phyloP scores from a whole-genome alignment of 179 eudicot genomes.

The Beta corolliflora region DNA sequence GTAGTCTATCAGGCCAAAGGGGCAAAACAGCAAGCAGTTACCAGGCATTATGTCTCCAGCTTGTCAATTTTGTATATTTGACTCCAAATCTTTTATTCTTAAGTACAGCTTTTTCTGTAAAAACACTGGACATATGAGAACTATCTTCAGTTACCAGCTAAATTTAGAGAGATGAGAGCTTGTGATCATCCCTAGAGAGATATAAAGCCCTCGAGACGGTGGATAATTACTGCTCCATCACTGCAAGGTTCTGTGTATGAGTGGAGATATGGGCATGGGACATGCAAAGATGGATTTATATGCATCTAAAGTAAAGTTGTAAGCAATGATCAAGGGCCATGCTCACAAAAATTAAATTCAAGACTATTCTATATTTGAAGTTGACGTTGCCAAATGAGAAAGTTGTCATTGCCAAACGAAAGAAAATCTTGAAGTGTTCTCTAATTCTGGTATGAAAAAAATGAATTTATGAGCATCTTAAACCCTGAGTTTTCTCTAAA shows the following conservation, averaged over 20 bases:
- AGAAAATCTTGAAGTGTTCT: neutral
- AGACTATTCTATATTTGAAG: neutral
- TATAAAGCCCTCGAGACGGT: neutral
- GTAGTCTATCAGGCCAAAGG: no score
- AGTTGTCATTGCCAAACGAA: no score
- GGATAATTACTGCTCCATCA: neutral
- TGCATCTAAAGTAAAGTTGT: neutral
- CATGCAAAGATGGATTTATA: neutral
- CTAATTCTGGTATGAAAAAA: neutral
- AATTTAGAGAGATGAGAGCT: neutral
- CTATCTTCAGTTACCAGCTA: neutral
- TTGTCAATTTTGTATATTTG: no score
- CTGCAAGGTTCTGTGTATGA: neutral
- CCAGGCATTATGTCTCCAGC: no score
- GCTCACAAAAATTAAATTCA: neutral
- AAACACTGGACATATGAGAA: neutral
- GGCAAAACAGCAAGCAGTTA: no score
- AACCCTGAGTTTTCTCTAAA: neutral
- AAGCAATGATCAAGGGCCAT: neutral
- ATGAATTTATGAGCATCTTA: neutral
- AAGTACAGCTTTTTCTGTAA: no score
- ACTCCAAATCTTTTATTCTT: no score
- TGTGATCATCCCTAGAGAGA: neutral
- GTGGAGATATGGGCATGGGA: neutral
- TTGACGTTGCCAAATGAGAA: neutral